These are phyloP conservation scores for slime mould (Dictyostelium discoideum) DNA, from an alignment of 78 protist genomes.

Conservation along the genomic window DNA sequence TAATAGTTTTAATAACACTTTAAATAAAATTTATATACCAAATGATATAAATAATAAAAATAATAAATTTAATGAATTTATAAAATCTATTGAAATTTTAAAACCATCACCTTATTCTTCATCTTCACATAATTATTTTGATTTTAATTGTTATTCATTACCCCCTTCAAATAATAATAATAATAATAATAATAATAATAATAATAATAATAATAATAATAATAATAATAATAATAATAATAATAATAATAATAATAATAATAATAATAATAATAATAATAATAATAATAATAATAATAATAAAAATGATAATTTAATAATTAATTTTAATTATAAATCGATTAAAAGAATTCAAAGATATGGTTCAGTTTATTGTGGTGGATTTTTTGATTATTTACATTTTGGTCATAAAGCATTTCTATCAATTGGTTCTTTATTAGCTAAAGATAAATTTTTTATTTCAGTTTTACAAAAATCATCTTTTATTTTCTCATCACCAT, in stretches of 20 bases:
- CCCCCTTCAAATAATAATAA: neutral
- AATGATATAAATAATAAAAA: neutral
- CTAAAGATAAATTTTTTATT: neutral
- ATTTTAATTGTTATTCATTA: neutral
- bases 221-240: neutral
- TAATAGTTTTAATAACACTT: neutral
- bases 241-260: neutral
- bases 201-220: neutral
- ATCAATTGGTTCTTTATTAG: slow-evolving; percentile 32
- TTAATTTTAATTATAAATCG: neutral
- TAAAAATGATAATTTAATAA: neutral
- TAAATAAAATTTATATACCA: neutral
- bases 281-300: neutral
- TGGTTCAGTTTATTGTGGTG: slow-evolving; percentile 28
- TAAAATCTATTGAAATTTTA: neutral
- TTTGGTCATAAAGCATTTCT: slow-evolving; percentile 37
- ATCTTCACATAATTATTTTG: neutral
- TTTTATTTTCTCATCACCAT: neutral
- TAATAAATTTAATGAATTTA: neutral
- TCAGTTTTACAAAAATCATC: slow-evolving; percentile 47
- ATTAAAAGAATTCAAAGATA: neutral
- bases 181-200: too few species aligned
- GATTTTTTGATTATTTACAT: slow-evolving; percentile 66
- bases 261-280: neutral
- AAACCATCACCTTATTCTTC: neutral